Conservation (phyloP, 805 yeast species). For the Dipodascopsis tothii region DNA sequence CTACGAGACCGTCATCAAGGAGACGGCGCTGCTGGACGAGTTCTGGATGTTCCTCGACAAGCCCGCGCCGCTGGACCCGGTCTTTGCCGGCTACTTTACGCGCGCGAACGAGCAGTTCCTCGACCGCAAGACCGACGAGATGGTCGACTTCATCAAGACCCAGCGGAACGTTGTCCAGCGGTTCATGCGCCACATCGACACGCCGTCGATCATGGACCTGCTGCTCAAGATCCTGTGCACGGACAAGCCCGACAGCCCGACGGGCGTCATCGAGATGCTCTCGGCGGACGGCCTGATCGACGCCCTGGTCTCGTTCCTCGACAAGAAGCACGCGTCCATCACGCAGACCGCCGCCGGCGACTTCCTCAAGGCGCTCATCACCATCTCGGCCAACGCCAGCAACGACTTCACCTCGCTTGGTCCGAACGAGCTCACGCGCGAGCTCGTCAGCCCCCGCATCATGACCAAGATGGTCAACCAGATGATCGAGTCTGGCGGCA, state of each 20-base stretch:
- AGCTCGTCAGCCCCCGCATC: slow-evolving; percentile 69
- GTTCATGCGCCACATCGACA: slow-evolving; percentile 78
- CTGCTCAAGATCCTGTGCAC: slow-evolving; percentile 82
- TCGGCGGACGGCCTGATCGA: slow-evolving; percentile 68
- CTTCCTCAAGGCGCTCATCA: slow-evolving; percentile 84
- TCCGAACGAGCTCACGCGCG: slow-evolving; percentile 88
- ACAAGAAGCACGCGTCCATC: slow-evolving; percentile 58
- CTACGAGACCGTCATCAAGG: slow-evolving; percentile 81
- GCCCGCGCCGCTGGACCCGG: slow-evolving; percentile 59
- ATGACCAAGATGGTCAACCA: slow-evolving; percentile 60
- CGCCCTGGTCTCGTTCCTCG: slow-evolving; percentile 60
- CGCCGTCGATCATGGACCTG: slow-evolving; percentile 92
- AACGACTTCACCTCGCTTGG: slow-evolving; percentile 89
- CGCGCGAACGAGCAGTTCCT: slow-evolving; percentile 83
- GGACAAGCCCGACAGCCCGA: slow-evolving; percentile 81
- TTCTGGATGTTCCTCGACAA: slow-evolving; percentile 76
- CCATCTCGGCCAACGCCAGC: slow-evolving; percentile 87
- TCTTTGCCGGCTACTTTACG: slow-evolving; percentile 80
- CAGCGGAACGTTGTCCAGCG: slow-evolving; percentile 68
- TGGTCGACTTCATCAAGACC: slow-evolving; percentile 59
- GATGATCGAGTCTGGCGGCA: slow-evolving; percentile 70
- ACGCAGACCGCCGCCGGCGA: slow-evolving; percentile 93
- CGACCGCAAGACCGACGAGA: slow-evolving; percentile 71
- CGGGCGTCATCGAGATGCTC: slow-evolving; percentile 74
- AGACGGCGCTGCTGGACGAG: slow-evolving; percentile 52